A percentile compares a stretch with the other conserved stretches of the same genome.
phyloP scores from a whole-genome alignment of 805 yeast species.

The Metschnikowia anglica region DNA sequence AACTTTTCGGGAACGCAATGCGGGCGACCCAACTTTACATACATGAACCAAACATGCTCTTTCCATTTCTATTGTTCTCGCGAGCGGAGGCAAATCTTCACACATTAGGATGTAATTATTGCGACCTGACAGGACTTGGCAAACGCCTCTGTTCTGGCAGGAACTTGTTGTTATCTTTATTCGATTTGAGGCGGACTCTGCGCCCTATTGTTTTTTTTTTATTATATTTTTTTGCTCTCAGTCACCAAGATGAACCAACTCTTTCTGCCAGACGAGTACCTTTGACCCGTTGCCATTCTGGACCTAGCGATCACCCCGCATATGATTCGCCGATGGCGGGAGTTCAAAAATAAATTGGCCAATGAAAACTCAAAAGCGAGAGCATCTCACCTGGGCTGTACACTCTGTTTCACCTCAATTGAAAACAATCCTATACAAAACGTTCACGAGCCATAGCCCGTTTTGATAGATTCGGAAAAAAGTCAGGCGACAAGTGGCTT shows the following conservation, averaged over 20 bases:
- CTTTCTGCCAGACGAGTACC: neutral
- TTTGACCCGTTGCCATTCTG: slow-evolving; percentile 1
- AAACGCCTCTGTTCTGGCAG: neutral
- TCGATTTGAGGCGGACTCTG: slow-evolving; percentile 4
- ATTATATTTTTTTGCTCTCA: neutral
- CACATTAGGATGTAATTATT: too few species aligned
- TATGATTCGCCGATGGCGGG: slow-evolving; percentile 5
- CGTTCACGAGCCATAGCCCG: slow-evolving; percentile 5
- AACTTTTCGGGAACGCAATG: neutral
- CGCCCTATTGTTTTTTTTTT: slow-evolving; percentile 1
- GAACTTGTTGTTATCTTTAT: neutral
- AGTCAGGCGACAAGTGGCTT: slow-evolving; percentile 5
- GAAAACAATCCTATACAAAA: neutral
- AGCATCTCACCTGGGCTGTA: slow-evolving; percentile 8
- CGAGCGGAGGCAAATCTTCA: slow-evolving; percentile 10
- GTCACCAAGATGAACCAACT: neutral
- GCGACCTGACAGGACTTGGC: too few species aligned
- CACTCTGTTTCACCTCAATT: slow-evolving; percentile 7
- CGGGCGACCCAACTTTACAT: slow-evolving; percentile 5
- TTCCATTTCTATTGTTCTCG: slow-evolving; percentile 4
- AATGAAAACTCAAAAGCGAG: neutral
- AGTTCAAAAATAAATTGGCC: neutral
- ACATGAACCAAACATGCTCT: slow-evolving; percentile 1
- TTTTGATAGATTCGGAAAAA: slow-evolving; percentile 9
- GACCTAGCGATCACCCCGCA: slow-evolving; percentile 4